phyloP scores from a whole-genome alignment of 805 yeast genomes.

The Nakazawaea holstii region DNA sequence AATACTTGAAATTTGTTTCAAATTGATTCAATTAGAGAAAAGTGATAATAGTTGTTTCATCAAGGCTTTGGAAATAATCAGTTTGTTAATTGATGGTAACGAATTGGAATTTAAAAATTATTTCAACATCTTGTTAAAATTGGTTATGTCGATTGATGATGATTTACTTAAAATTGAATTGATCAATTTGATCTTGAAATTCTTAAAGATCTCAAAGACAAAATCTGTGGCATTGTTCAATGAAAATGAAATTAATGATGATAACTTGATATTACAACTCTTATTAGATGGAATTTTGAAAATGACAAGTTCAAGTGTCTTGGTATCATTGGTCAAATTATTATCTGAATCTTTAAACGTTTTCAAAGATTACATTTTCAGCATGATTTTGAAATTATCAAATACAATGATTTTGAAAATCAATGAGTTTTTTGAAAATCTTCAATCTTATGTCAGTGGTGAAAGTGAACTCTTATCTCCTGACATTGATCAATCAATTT shows the following conservation, averaged over 20 bases:
- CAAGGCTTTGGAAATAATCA: constrained; percentile 29
- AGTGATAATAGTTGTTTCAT: constrained; percentile 15
- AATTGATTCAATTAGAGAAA: constrained; percentile 27
- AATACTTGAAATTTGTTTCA: constrained; percentile 37
- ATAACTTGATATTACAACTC: constrained; percentile 31
- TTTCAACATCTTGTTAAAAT: constrained; percentile 35
- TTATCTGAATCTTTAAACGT: constrained; percentile 46
- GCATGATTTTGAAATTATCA: constrained; percentile 48
- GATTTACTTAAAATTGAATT: constrained; percentile 9
- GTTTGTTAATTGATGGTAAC: constrained; percentile 47
- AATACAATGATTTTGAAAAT: constrained; percentile 43
- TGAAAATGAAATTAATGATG: constrained; percentile 25
- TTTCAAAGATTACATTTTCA: constrained; percentile 48
- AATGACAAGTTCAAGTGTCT: constrained; percentile 35
- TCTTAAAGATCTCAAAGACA: constrained; percentile 17
- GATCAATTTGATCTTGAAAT: constrained; percentile 12
- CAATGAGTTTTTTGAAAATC: constrained; percentile 23
- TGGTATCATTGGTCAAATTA: constrained; percentile 44
- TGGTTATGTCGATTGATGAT: constrained; percentile 14
- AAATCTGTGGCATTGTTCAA: constrained; percentile 24
- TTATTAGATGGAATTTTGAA: constrained; percentile 43
- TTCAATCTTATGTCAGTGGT: constrained; percentile 16
- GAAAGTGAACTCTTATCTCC: constrained; percentile 10
- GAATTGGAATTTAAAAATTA: constrained; percentile 46
- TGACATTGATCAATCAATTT: constrained; percentile 39